phyloP scores from a whole-genome alignment of 176 grass and related monocot genomes.

The Triticum turgidum region DNA sequence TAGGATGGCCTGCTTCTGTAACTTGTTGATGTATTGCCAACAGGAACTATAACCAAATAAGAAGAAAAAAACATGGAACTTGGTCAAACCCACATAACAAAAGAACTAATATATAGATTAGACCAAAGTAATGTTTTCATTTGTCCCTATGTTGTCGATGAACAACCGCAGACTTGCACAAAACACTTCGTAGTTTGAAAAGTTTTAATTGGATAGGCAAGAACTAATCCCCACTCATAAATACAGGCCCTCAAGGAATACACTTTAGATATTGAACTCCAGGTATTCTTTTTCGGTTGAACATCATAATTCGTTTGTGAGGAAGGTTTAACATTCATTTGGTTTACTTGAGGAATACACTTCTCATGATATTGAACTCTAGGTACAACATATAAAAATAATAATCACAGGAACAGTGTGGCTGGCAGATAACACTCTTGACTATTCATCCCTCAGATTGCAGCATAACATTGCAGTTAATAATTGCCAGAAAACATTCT shows the following conservation, averaged over 20 bases:
- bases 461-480: background rate
- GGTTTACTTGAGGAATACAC: background rate
- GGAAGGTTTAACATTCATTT: background rate
- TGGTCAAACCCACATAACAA: constrained; percentile 15
- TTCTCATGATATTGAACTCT: too few species aligned
- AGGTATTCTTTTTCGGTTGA: background rate
- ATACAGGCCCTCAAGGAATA: constrained; percentile 1
- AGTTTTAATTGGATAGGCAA: background rate
- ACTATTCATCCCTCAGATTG: background rate
- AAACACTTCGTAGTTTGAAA: background rate
- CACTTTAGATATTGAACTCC: background rate
- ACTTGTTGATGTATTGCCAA: constrained; percentile 89
- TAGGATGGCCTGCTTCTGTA: constrained; percentile 69
- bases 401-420: background rate
- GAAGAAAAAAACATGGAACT: constrained; percentile 7
- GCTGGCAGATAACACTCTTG: background rate
- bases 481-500: constrained; percentile 12
- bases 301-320: constrained; percentile 1
- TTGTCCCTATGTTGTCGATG: background rate
- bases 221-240: background rate
- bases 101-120: background rate
- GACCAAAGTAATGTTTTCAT: constrained; percentile 8
- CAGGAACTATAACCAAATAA: constrained; percentile 65
- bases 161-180: constrained; percentile 3
- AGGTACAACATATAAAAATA: too few species aligned